Base-by-base conservation (phyloP, 2,329 filamentous ascomycete genomes). In the Colletotrichum eremochloae region DNA sequence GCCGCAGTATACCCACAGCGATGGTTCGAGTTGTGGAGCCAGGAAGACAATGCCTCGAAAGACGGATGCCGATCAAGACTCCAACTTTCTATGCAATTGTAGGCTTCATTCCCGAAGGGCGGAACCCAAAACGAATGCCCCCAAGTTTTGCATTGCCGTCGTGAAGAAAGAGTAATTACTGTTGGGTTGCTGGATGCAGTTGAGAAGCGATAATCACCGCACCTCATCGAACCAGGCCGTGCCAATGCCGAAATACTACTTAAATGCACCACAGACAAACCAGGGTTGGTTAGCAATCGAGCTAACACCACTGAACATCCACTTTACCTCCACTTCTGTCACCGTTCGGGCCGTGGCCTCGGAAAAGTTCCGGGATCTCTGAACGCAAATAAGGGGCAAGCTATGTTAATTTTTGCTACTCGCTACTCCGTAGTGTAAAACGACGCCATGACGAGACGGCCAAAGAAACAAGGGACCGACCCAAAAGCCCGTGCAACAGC, bases 261-360 rank as follows among this genome's bases (percentile, higher is more conserved):
- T 24, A 24, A 24, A 24, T 24, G 24, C 24, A 24, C 24, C 24
- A 24, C 24, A 24, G 24, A 24, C 24, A 24, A 24, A 24, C 24
- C 24, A n/a, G 68, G 52, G 33, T 29, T 24, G 44, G n/a, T 36
- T 20, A 36, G 18, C 15, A 24, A 58, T 18, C 52, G 65, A 56
- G 38, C 53, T 46, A 68, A 44, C 38, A 48, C 64, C 68, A 63
- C 58, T 20, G 24, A 4, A 24, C 24, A 24, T 24, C 24, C 12
- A 61, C 55, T 57, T n/a, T 48, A 63, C 52, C 57, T 36, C n/a
- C 40, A 57, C 56, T 61, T 24, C 24, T 24, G 24, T 24, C 24
- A 24, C 24, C 24, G 24, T 24, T 24, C 24, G 24, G 24, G 24
- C 24, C 24, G 24, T 38, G 33, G 20, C 5, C 31, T 20, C 46